Percentiles rank a stretch among this genome's conserved stretches.
Conservation (phyloP, 129 eudicot species). For the Tagetes patula region DNA sequence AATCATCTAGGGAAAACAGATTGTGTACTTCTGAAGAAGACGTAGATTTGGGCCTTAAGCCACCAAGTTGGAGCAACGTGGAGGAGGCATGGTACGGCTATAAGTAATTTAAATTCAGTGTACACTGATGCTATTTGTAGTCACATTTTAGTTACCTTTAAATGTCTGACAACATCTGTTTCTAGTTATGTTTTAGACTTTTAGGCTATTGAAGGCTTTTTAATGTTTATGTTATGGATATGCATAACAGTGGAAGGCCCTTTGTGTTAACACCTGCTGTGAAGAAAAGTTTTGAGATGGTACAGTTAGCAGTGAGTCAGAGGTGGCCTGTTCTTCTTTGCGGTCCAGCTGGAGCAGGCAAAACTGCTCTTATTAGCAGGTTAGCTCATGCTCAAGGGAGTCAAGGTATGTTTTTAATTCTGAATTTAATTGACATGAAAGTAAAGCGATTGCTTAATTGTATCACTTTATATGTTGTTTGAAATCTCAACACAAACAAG, state of each 20-base stretch:
- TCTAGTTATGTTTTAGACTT: conserved; percentile 11
- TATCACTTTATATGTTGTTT: not conserved
- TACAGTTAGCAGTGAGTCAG: conserved; percentile 75
- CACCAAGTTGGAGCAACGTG: conserved; percentile 36
- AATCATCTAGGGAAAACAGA: conserved; percentile 36
- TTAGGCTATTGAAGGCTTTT: conserved; percentile 3
- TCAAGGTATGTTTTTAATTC: conserved; percentile 53
- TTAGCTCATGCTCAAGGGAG: conserved; percentile 63
- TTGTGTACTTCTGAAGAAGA: conserved; percentile 25
- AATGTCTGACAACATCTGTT: not conserved
- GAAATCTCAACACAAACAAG: conserved; percentile 5
- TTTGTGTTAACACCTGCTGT: conserved; percentile 74
- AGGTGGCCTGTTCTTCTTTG: conserved; percentile 98
- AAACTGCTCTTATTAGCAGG: conserved; percentile 75
- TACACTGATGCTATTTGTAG: conserved; percentile 20
- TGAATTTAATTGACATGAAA: conserved; percentile 1
- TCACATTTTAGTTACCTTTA: not conserved
- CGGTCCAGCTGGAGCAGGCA: conserved; percentile 92
- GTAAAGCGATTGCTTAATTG: not conserved
- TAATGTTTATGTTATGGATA: conserved; percentile 38
- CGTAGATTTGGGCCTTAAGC: conserved; percentile 16
- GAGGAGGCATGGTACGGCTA: conserved; percentile 37
- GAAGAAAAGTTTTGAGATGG: conserved; percentile 87
- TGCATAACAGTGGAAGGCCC: conserved; percentile 43
- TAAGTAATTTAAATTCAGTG: not conserved